Percentiles rank a stretch among this genome's conserved stretches.
Conservation (phyloP, 768 basidiomycete genomes). For the Podaxis rugospora region DNA sequence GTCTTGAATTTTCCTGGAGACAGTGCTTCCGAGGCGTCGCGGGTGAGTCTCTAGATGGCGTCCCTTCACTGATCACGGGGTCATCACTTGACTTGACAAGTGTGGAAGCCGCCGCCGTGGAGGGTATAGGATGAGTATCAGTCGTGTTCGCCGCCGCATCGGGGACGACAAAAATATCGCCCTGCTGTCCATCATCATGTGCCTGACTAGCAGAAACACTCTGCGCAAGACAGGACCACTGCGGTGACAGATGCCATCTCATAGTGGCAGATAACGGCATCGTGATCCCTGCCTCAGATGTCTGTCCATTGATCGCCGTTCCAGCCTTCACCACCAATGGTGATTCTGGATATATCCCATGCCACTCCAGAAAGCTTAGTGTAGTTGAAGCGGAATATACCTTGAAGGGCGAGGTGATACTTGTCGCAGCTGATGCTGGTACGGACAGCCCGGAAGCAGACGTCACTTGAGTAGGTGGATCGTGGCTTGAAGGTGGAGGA, state of each 20-base stretch:
- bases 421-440: constrained; percentile 10
- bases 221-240: not conserved
- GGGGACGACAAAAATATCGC: not conserved
- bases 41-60: not conserved
- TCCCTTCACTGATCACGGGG: not conserved
- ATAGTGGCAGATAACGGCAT: not conserved
- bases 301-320: not conserved
- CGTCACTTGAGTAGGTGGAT: not conserved
- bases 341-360: constrained; percentile 31
- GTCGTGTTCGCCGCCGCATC: not conserved
- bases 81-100: not conserved
- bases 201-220: not conserved
- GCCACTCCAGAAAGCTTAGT: constrained; percentile 31
- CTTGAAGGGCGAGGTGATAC: constrained; percentile 19
- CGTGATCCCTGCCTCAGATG: not conserved
- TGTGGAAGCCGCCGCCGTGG: not conserved
- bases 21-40: not conserved
- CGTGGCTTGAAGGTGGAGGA: constrained; percentile 8
- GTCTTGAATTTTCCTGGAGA: not conserved
- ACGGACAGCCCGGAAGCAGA: constrained; percentile 10
- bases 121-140: not conserved
- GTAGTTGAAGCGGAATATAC: constrained; percentile 30
- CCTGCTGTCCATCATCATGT: not conserved
- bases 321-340: constrained; percentile 11
- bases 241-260: not conserved